Conservation (phyloP, 306 rosid genomes). For the Glycyrrhiza uralensis region DNA sequence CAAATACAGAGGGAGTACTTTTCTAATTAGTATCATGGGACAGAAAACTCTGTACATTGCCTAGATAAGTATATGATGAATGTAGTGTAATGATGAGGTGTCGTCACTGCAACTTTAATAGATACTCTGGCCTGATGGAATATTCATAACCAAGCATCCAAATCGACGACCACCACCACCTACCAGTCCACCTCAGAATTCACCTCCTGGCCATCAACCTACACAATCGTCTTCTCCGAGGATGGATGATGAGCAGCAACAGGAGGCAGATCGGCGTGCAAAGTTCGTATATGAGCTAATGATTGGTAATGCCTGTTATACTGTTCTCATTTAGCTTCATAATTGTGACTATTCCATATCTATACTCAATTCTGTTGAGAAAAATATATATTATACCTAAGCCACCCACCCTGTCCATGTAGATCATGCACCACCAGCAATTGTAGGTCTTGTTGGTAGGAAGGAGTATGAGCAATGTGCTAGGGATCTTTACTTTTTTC, state of each 20-base stretch:
- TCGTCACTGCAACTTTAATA: constrained; percentile 33
- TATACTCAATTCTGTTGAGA: background rate
- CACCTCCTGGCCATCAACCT: constrained; percentile 39
- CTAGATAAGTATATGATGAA: background rate
- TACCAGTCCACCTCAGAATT: constrained; percentile 42
- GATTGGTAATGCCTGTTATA: constrained; percentile 56
- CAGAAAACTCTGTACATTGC: background rate
- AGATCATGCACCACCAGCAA: constrained; percentile 84
- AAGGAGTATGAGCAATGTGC: constrained; percentile 95
- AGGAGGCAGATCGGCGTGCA: constrained; percentile 78
- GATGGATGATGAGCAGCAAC: constrained; percentile 49
- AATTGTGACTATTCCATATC: background rate
- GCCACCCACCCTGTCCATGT: background rate
- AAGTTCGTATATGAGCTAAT: constrained; percentile 85
- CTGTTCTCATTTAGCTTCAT: constrained; percentile 12
- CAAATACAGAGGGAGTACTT: too few species aligned
- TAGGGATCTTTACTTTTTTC: constrained; percentile 83
- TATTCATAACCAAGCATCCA: constrained; percentile 91
- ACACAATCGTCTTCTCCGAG: constrained; percentile 49
- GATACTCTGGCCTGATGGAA: constrained; percentile 99
- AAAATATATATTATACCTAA: background rate
- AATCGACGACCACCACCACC: constrained; percentile 55
- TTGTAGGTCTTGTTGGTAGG: constrained; percentile 92
- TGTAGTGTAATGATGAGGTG: constrained; percentile 30
- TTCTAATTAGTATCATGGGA: constrained; percentile 7